Evolutionary conservation across 2,329 filamentous ascomycete genomes (phyloP).

Genomic region (Botryotinia narcissicola): DNA sequence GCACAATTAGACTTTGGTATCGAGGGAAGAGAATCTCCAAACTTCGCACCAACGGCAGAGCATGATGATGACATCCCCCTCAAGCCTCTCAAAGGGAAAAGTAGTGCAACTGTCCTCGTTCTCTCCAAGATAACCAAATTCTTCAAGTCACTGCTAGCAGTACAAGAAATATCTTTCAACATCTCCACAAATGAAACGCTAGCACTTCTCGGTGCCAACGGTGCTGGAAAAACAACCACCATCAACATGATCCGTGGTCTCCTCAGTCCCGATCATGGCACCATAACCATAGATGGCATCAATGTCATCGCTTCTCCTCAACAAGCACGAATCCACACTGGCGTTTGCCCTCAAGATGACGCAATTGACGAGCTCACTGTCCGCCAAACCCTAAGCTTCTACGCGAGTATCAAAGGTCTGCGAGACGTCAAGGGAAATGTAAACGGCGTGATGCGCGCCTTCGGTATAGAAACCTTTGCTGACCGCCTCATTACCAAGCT

Average conservation of each 20-base stretch:
- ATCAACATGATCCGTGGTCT: slow-evolving; percentile 66
- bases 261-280: slow-evolving; percentile 54
- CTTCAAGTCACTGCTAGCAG: slow-evolving; percentile 41
- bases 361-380: slow-evolving; percentile 40
- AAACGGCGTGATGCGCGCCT: slow-evolving; percentile 33
- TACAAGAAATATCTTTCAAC: slow-evolving; percentile 63
- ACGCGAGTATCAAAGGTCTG: slow-evolving; percentile 38
- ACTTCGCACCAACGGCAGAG: not conserved
- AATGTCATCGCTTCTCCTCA: slow-evolving; percentile 44
- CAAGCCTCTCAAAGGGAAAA: not conserved
- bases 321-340: slow-evolving; percentile 30
- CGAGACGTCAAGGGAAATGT: slow-evolving; percentile 35
- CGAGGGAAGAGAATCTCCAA: not conserved
- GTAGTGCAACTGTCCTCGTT: not conserved
- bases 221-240: slow-evolving; percentile 63
- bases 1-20: not conserved
- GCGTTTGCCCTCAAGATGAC: slow-evolving; percentile 41
- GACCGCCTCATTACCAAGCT: slow-evolving; percentile 34
- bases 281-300: slow-evolving; percentile 59
- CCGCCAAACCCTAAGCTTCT: slow-evolving; percentile 37
- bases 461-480: slow-evolving; percentile 35
- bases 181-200: slow-evolving; percentile 61
- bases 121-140: not conserved
- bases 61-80: not conserved
- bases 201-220: slow-evolving; percentile 63